Conservation (phyloP, 345 rosid genomes). For the Boechera retrofracta region DNA sequence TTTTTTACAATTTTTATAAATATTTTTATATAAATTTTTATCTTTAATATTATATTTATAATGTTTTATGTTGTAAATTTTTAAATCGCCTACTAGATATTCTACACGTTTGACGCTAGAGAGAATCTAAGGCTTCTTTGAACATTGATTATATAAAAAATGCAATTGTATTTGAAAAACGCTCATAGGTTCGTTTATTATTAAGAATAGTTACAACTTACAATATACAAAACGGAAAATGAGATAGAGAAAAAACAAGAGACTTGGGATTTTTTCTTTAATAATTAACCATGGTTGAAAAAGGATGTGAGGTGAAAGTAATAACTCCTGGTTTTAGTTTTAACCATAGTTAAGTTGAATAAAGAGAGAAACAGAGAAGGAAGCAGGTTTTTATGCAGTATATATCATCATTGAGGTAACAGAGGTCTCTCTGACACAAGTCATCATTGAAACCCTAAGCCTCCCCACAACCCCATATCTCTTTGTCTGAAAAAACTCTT, state of each 20-base stretch:
- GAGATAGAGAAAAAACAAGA: constrained; percentile 16
- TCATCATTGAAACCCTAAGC: constrained; percentile 65
- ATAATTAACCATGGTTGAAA: constrained; percentile 31
- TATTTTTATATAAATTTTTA: no score
- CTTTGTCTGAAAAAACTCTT: constrained; percentile 48
- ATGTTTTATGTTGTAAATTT: no score
- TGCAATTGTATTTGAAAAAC: constrained; percentile 3
- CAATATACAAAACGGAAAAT: constrained; percentile 33
- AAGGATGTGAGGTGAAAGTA: constrained; percentile 7
- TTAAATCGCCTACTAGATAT: no score
- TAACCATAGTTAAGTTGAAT: constrained; percentile 42
- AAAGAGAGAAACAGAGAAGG: not conserved
- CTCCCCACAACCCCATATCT: constrained; percentile 57
- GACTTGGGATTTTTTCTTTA: constrained; percentile 13
- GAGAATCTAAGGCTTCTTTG: no score
- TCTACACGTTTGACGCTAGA: no score
- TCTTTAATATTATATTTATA: no score
- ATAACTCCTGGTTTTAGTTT: constrained; percentile 37
- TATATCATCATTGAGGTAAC: constrained; percentile 58
- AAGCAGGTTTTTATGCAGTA: constrained; percentile 46
- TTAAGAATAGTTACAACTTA: constrained; percentile 25
- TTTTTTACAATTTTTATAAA: no score
- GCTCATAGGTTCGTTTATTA: constrained; percentile 14
- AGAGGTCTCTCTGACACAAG: constrained; percentile 60
- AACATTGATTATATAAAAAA: not conserved